Percentiles rank a stretch among this genome's conserved stretches.
phyloP scores from a whole-genome alignment of 306 rosid species.

The barrel medic (Medicago truncatula) region DNA sequence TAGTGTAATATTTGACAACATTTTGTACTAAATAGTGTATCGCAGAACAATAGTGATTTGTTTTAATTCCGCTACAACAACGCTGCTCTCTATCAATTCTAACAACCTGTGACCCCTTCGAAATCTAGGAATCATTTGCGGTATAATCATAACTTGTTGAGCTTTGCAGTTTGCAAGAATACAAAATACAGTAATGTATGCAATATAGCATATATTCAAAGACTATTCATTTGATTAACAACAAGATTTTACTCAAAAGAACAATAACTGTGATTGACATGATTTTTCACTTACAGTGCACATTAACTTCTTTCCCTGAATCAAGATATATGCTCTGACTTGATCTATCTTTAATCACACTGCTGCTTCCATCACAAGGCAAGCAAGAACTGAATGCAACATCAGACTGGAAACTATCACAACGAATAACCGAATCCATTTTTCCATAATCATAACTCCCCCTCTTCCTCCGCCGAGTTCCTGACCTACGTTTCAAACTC shows the following conservation, averaged over 20 bases:
- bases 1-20: too few relatives aligned
- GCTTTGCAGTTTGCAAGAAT: not conserved
- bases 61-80: too few relatives aligned
- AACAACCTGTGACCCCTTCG: too few relatives aligned
- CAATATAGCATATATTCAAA: not conserved
- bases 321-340: conserved; percentile 24
- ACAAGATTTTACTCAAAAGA: conserved; percentile 21
- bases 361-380: conserved; percentile 34
- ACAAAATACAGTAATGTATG: too few relatives aligned
- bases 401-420: conserved; percentile 39
- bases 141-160: conserved; percentile 23
- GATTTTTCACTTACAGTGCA: conserved; percentile 45
- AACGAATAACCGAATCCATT: conserved; percentile 36
- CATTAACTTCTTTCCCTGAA: conserved; percentile 38
- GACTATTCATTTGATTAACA: conserved; percentile 9
- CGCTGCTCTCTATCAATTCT: too few relatives aligned
- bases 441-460: conserved; percentile 51
- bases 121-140: conserved; percentile 11
- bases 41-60: too few relatives aligned
- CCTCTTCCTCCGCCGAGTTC: conserved; percentile 62
- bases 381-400: conserved; percentile 29
- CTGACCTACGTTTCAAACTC: conserved; percentile 62
- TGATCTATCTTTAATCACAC: conserved; percentile 30
- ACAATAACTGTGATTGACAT: not conserved
- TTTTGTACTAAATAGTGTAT: too few relatives aligned